phyloP scores from a whole-genome alignment of 306 rosid genomes.

The Cucumis melo region DNA sequence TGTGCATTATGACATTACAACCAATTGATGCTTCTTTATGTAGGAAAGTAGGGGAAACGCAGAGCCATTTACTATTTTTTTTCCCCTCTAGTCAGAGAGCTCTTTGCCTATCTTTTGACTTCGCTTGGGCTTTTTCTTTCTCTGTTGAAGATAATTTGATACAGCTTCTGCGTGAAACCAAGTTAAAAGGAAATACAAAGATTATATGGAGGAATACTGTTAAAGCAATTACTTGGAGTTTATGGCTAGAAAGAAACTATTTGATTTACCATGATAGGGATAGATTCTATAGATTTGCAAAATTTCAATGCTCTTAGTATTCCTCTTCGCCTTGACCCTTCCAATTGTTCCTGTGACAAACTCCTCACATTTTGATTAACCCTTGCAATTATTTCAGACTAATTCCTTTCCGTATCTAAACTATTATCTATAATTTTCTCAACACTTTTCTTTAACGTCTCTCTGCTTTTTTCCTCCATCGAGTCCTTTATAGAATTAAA shows the following conservation, averaged over 20 bases:
- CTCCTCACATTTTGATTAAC: neutral
- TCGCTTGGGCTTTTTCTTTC: neutral
- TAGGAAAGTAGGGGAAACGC: neutral
- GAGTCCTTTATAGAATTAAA: neutral
- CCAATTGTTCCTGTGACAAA: neutral
- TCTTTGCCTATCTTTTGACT: neutral
- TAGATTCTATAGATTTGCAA: neutral
- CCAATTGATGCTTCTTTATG: neutral
- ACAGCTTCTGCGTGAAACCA: neutral
- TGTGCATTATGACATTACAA: neutral
- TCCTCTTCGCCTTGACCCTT: neutral
- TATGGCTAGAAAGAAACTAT: neutral
- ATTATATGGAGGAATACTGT: neutral
- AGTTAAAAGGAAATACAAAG: neutral
- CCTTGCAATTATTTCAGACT: neutral
- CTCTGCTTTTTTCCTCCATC: neutral
- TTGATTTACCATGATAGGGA: neutral
- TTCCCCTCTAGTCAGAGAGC: neutral
- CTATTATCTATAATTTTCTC: neutral
- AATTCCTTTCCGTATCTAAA: neutral
- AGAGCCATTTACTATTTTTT: neutral
- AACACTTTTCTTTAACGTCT: neutral
- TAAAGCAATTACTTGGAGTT: neutral
- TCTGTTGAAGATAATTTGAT: neutral
- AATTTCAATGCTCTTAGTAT: neutral